A percentile compares a stretch with the other conserved stretches of the same genome.
Evolutionary conservation across 2,329 filamentous ascomycete genomes (phyloP).

Genomic region (Geoglossum cookeanum): DNA sequence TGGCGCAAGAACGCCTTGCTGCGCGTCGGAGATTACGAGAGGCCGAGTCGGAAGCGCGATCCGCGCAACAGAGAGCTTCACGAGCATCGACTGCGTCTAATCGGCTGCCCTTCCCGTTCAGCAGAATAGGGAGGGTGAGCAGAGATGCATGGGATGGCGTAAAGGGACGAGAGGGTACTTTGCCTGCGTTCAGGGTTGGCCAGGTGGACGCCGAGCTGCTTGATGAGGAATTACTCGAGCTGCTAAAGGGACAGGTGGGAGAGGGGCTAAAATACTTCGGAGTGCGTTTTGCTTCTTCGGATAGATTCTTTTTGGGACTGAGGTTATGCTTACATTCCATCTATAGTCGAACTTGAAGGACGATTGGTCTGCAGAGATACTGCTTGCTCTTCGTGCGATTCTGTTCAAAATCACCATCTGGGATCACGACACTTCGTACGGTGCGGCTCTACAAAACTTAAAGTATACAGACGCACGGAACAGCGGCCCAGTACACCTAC

Average conservation of each 20-base stretch:
- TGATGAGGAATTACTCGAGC: conserved; percentile 76
- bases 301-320: neutral
- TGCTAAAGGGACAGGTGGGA: conserved; percentile 69
- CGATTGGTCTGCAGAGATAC: conserved; percentile 75
- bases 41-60: conserved; percentile 38
- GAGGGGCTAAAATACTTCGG: conserved; percentile 79
- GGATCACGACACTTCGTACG: conserved; percentile 92
- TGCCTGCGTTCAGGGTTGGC: conserved; percentile 77
- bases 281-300: conserved; percentile 24
- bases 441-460: conserved; percentile 78
- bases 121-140: conserved; percentile 30
- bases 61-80: conserved; percentile 25
- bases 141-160: conserved; percentile 49
- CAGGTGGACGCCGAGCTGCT: conserved; percentile 92
- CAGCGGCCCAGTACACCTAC: conserved; percentile 38
- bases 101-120: conserved; percentile 35
- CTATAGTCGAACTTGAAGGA: conserved; percentile 46
- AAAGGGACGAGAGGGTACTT: conserved; percentile 55
- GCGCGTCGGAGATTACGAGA: conserved; percentile 64
- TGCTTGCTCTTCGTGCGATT: conserved; percentile 53
- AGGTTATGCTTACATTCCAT: conserved; percentile 3
- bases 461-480: conserved; percentile 71
- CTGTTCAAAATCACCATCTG: conserved; percentile 92
- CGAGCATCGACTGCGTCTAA: conserved; percentile 23
- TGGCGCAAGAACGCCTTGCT: conserved; percentile 72